A percentile compares a stretch with the other conserved stretches of the same genome.
These are phyloP conservation scores for Skeletonema marinoi DNA, from an alignment of 108 stramenopile genomes.

Conservation along the genomic window DNA sequence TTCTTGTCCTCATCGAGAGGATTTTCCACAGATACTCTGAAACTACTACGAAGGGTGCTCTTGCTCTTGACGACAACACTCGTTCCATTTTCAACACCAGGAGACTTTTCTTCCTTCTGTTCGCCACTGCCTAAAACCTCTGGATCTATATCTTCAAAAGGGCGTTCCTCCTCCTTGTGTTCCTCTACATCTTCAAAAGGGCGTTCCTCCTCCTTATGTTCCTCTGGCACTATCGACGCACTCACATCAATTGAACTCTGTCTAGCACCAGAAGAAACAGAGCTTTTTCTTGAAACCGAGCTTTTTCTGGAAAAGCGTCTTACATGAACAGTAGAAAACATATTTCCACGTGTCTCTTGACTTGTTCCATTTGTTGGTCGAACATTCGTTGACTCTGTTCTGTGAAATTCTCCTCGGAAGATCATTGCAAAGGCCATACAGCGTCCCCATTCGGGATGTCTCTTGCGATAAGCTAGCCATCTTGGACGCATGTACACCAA, in stretches of 20 bases:
- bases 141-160: too few species aligned
- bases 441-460: background rate
- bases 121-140: background rate
- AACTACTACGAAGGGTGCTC: too few species aligned
- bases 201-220: background rate
- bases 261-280: background rate
- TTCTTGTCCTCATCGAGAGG: background rate
- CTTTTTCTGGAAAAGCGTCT: too few species aligned
- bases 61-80: too few species aligned
- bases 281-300: background rate
- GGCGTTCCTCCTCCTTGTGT: too few species aligned
- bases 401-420: background rate
- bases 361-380: too few species aligned
- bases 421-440: background rate
- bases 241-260: background rate
- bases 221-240: background rate
- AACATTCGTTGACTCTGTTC: too few species aligned
- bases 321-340: background rate
- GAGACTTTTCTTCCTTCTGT: background rate
- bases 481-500: constrained; percentile 18
- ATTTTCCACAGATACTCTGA: too few species aligned
- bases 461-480: background rate
- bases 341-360: too few species aligned
- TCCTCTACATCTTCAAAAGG: too few species aligned
- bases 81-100: too few species aligned